Evolutionary conservation across 331 rosid species (phyloP).

Genomic region (Malus hybrid): DNA sequence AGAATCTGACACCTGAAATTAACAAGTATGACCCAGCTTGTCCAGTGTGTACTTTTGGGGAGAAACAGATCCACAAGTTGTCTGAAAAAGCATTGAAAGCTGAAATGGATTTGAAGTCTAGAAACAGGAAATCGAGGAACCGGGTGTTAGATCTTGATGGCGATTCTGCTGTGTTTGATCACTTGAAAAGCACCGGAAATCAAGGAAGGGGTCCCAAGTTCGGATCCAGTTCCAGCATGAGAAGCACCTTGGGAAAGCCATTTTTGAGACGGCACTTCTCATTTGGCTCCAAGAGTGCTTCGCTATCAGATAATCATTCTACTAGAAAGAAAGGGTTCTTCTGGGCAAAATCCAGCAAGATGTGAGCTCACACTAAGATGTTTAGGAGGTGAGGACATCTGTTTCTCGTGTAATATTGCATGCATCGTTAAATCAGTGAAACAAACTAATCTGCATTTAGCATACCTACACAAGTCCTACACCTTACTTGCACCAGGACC

Average conservation of each 20-base stretch:
- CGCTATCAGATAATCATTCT: constrained; percentile 39
- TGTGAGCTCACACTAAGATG: constrained; percentile 28
- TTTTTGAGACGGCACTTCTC: constrained; percentile 79
- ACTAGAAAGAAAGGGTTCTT: constrained; percentile 80
- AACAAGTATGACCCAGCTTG: constrained; percentile 81
- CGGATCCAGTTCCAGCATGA: constrained; percentile 58
- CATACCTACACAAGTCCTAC: not conserved
- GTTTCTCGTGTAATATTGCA: constrained; percentile 13
- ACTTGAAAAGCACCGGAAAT: constrained; percentile 32
- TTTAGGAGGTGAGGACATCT: constrained; percentile 37
- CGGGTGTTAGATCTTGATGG: constrained; percentile 52
- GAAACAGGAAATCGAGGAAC: constrained; percentile 48
- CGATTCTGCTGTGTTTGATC: constrained; percentile 40
- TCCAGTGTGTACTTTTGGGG: constrained; percentile 83
- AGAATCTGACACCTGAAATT: constrained; percentile 66
- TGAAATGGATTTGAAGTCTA: constrained; percentile 64
- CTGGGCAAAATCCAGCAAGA: constrained; percentile 77
- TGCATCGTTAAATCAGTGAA: constrained; percentile 3
- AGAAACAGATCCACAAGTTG: constrained; percentile 55
- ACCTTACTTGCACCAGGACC: constrained; percentile 8
- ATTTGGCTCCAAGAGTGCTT: constrained; percentile 70
- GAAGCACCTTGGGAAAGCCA: constrained; percentile 56
- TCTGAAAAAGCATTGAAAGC: constrained; percentile 74
- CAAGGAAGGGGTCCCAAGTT: constrained; percentile 45
- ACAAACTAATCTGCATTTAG: constrained; percentile 3